A percentile compares a stretch with the other conserved stretches of the same genome.
Conservation (phyloP, 148 eudicot species). For the Amaranthus cruentus region DNA sequence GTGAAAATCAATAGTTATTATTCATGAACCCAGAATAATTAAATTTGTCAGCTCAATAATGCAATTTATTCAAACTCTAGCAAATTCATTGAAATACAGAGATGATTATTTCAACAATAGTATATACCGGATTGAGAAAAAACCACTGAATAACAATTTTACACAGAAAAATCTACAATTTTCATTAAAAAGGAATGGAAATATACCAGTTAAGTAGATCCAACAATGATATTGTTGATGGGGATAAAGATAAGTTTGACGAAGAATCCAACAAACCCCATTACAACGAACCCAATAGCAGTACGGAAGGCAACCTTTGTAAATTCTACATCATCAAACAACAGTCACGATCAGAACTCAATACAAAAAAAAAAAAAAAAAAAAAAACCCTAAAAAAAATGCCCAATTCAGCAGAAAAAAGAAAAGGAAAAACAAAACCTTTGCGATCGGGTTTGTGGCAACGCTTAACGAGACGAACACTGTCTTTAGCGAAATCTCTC, state of each 20-base stretch:
- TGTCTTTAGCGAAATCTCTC: constrained; percentile 65
- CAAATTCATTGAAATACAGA: not conserved
- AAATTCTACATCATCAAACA: constrained; percentile 31
- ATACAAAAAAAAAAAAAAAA: not conserved
- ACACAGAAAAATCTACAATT: not conserved
- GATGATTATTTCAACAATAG: no score
- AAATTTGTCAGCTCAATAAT: no score
- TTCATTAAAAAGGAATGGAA: not conserved
- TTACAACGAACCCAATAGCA: constrained; percentile 63
- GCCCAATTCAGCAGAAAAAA: not conserved
- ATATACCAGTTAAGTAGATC: constrained; percentile 37
- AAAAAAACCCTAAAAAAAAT: not conserved
- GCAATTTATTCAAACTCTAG: not conserved
- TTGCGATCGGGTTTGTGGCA: constrained; percentile 68
- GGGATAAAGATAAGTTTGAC: constrained; percentile 68
- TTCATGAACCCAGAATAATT: no score
- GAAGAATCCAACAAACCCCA: constrained; percentile 73
- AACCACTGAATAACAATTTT: not conserved
- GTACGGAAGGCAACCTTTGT: constrained; percentile 65
- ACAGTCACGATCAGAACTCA: not conserved
- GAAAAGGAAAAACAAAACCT: constrained; percentile 21
- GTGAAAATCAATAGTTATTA: no score
- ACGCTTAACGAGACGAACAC: constrained; percentile 60
- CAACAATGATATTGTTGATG: constrained; percentile 63
- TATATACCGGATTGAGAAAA: no score